Evolutionary conservation across 805 yeast genomes (phyloP).

Genomic region (Dipodascus geniculatus): DNA sequence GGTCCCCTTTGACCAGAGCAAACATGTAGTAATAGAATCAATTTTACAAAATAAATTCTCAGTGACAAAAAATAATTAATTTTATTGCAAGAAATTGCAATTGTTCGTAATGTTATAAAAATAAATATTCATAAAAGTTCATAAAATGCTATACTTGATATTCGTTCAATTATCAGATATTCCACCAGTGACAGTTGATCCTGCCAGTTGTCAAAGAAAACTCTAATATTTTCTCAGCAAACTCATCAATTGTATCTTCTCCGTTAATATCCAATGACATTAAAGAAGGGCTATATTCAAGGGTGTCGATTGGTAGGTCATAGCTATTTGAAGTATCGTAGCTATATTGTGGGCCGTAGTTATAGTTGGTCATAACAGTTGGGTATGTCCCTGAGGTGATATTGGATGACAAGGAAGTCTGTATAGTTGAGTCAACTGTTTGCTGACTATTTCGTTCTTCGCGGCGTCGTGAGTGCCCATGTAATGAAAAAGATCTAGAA

Average conservation of each 20-base stretch:
- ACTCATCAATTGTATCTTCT: neutral
- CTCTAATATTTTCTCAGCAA: neutral
- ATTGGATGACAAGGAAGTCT: neutral
- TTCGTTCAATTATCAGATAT: neutral
- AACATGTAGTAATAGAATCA: too few relatives aligned
- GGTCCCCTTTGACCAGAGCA: too few relatives aligned
- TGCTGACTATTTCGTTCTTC: neutral
- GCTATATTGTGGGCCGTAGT: too few relatives aligned
- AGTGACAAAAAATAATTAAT: too few relatives aligned
- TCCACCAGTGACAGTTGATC: neutral
- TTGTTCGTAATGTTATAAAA: too few relatives aligned
- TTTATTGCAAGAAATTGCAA: too few relatives aligned
- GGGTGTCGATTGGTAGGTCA: neutral
- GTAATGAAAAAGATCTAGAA: neutral
- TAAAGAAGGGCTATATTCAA: neutral
- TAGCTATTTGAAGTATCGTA: neutral
- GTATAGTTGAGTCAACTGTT: neutral
- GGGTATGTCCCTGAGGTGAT: neutral
- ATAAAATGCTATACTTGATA: neutral
- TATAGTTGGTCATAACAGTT: neutral
- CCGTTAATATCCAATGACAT: neutral
- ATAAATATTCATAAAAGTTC: neutral
- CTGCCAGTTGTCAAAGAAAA: neutral
- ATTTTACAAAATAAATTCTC: too few relatives aligned
- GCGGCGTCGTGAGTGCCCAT: neutral